These are phyloP conservation scores for Ceratobasidium sp. DNA, from an alignment of 1,284 basidiomycete species.

Conservation along the genomic window DNA sequence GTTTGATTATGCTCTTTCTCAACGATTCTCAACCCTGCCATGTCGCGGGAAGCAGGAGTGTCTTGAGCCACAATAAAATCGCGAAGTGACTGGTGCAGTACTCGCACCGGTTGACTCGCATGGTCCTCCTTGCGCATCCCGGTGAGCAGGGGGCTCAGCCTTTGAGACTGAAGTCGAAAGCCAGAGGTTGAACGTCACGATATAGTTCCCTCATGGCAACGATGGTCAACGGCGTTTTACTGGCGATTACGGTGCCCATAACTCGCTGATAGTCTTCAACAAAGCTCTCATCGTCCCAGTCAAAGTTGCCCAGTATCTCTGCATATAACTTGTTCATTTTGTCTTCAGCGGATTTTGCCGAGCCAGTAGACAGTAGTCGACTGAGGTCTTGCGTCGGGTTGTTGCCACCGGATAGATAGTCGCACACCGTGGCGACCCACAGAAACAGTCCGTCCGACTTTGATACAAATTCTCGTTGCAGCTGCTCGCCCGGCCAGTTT, in stretches of 20 bases:
- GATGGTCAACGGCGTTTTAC: slow-evolving; percentile 11
- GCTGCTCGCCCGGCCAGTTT: slow-evolving; percentile 47
- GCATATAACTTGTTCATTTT: slow-evolving; percentile 53
- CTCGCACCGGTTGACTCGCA: not conserved
- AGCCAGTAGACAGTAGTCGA: too few species aligned
- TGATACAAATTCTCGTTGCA: slow-evolving; percentile 33
- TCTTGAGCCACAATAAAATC: slow-evolving; percentile 7
- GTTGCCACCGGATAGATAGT: slow-evolving; percentile 46
- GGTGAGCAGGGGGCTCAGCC: slow-evolving; percentile 12
- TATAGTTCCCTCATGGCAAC: not conserved
- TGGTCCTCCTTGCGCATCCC: not conserved
- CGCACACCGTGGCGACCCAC: slow-evolving; percentile 52
- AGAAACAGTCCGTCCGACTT: slow-evolving; percentile 53
- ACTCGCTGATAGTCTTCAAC: slow-evolving; percentile 51
- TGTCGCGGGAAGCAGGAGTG: not conserved
- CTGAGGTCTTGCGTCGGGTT: slow-evolving; percentile 50
- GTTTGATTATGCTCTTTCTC: not conserved
- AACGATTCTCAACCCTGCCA: not conserved
- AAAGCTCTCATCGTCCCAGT: slow-evolving; percentile 53
- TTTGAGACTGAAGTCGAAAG: not conserved
- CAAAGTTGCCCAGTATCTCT: slow-evolving; percentile 51
- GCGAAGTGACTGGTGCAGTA: slow-evolving; percentile 29
- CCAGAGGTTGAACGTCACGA: not conserved
- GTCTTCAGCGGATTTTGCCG: slow-evolving; percentile 24
- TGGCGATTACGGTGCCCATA: slow-evolving; percentile 53